phyloP scores from a whole-genome alignment of 495 filamentous ascomycete species.

The Neurospora sp. region DNA sequence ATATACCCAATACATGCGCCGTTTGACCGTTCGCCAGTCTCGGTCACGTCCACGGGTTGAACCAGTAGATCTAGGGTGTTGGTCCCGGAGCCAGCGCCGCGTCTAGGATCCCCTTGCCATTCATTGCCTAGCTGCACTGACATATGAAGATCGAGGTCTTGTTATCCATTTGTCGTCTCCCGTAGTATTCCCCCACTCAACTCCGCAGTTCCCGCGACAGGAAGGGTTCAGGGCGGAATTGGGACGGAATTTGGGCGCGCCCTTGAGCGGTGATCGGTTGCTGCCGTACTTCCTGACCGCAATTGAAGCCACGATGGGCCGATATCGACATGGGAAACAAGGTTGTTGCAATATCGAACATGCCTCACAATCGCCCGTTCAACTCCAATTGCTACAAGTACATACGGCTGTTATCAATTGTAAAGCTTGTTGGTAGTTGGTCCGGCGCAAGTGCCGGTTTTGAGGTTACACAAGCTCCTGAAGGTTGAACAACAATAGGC shows the following conservation, averaged over 20 bases:
- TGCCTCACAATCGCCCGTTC: neutral
- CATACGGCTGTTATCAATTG: neutral
- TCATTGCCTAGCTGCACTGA: neutral
- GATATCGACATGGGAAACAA: neutral
- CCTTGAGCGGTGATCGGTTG: neutral
- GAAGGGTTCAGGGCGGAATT: neutral
- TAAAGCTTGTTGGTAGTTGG: neutral
- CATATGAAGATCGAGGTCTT: neutral
- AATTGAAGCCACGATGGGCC: neutral
- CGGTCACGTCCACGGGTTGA: neutral
- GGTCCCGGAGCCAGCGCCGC: neutral
- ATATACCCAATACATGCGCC: neutral
- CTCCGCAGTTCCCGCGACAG: neutral
- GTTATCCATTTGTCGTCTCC: neutral
- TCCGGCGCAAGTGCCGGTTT: neutral
- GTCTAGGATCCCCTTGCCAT: neutral
- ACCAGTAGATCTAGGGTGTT: neutral
- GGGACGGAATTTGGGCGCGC: neutral
- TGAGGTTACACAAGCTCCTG: neutral
- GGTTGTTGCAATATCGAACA: neutral
- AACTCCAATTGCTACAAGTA: too few relatives aligned
- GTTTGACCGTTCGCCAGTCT: neutral
- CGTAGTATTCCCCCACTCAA: neutral
- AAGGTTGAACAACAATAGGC: neutral
- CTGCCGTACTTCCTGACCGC: neutral